phyloP scores from a whole-genome alignment of 306 rosid species.

The Prunus dulcis region DNA sequence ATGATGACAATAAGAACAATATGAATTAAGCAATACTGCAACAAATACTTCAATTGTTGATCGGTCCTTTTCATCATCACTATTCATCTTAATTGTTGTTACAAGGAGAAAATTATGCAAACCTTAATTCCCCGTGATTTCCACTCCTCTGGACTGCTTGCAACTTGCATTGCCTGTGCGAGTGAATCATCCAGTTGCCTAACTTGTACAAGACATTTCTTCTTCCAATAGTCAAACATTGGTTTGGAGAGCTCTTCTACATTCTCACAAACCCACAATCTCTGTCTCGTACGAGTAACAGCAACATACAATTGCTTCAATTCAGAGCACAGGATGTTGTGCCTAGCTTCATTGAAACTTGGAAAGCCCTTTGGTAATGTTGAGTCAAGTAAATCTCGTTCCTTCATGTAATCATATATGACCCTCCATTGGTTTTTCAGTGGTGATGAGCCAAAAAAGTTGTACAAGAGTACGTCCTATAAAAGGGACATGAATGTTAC shows the following conservation, averaged over 20 bases:
- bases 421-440: constrained; percentile 66
- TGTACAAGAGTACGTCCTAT: constrained; percentile 71
- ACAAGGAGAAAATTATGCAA: background rate
- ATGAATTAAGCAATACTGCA: background rate
- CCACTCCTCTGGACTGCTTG: constrained; percentile 77
- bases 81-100: background rate
- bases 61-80: background rate
- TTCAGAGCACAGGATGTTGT: constrained; percentile 68
- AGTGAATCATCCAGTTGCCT: constrained; percentile 64
- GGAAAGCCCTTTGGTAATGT: constrained; percentile 23
- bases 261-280: constrained; percentile 73
- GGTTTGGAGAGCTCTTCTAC: constrained; percentile 20
- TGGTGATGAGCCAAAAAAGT: constrained; percentile 70
- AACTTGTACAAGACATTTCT: constrained; percentile 40
- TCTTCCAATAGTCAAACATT: background rate
- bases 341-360: constrained; percentile 48
- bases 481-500: background rate
- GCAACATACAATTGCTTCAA: constrained; percentile 72
- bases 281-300: constrained; percentile 70
- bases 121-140: constrained; percentile 72
- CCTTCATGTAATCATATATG: constrained; percentile 59
- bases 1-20: background rate
- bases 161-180: constrained; percentile 70
- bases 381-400: constrained; percentile 49
- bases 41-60: background rate